Base-by-base conservation (phyloP, 805 yeast genomes). In the Barnettozyma californica region DNA sequence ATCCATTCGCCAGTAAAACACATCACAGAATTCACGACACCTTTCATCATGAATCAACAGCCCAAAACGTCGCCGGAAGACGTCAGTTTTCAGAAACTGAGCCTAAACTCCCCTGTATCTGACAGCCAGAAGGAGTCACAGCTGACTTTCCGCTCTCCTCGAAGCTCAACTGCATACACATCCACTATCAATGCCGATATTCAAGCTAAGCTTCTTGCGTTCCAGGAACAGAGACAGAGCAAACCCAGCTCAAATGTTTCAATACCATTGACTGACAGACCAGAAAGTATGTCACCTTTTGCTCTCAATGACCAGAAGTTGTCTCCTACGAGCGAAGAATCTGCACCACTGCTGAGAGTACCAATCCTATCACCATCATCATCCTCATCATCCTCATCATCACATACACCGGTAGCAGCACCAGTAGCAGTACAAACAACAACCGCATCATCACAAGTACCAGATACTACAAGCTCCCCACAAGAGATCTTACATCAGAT, bases 141-240 rank as follows among this genome's bases (percentile, higher is more conserved):
- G 10, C 45, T 38, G 7, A 5, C 46, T 16, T 23, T 44, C 9
- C 53, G 47, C 35, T 61, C 66, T 6, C 62, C 64, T 20, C 46
- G 64, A 34, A 31, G 57, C 25, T 57, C 65, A 3, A 46, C 57
- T 13, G 20, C 60, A 1, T 63, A 62, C 46, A 62, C 72, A 31
- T 65, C 69, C 13, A 71, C 67, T 46, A 70, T 84, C 44, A 81
- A 77, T 57, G 83, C 94, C 10, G 92, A 87, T 53, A 77, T 89
- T 37, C 97, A 90, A 65, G 97, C 96, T 1, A 74, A 94, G 53
- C 75, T 91, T 34, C 69, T 86, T 64, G 96, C 96, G 0, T 87
- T 91, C 58, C 97, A 90, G 65, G 89, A 87, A 54, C 81, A 84
- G 60, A 77, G 97, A 56, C 82, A 80, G 50, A 68, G 69, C 43